Base-by-base conservation (phyloP, 1,284 basidiomycete genomes). In the Singerocomus inundabilis region DNA sequence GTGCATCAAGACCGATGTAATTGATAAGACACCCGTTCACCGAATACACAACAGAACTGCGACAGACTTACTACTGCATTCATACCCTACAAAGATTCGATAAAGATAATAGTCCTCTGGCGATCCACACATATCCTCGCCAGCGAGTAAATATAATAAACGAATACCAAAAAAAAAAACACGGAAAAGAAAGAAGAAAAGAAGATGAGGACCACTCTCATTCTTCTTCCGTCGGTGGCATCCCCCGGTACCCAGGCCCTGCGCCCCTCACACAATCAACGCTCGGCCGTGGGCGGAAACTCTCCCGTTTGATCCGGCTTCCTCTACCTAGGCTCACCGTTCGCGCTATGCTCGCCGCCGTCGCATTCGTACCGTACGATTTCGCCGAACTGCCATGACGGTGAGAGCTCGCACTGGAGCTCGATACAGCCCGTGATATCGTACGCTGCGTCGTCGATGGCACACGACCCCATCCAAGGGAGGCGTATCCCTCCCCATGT, bases 221-320 rank as follows among this genome's bases (percentile, higher is more conserved):
- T 44, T 63, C 63, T 37, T 69, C 67, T 43, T 54, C 52, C 7
- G 67, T 67, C 18, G 58, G 53, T 18, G 59, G 51, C 63, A 65
- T 65, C 29, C 57, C 63, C 46, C 54, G 56, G 35, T 55, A 65
- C 9, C 52, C 44, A 3, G 43, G 18, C 5, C 52, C 55, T 2
- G 38, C 44, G 18, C 57, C 50, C 56, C 66, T 49, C 64, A 64
- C 25, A 43, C 58, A 46, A 56, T 88, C 85, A 18, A 81, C 67
- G 59, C 87, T 90, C 35, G 85, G 79, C 37, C 88, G 72, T 9
- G 88, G 88, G 62, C 80, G 85, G 66, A 91, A 91, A 65, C 88
- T 90, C 70, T 90, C 88, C 54, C 84, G 74, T 49, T 51, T 66
- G 35, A 68, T 61, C 21, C 62, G 58, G 38, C 75, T 68, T 21